Evolutionary conservation across 805 yeast species (phyloP).

Genomic region (Schwanniomyces vanrijiae): DNA sequence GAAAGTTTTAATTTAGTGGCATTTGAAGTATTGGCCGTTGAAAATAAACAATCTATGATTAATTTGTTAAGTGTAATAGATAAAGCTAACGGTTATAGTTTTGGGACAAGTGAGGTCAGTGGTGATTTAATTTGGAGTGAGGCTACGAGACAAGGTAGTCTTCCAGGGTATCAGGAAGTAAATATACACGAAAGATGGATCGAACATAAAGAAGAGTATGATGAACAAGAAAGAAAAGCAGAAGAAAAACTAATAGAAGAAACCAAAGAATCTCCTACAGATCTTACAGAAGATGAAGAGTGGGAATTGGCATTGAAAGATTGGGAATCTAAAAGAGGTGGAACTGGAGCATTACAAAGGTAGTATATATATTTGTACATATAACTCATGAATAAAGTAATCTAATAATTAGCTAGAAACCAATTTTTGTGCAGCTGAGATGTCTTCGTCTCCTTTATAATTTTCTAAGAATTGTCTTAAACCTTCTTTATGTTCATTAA

Average conservation of each 20-base stretch:
- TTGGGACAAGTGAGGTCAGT: conserved; percentile 90
- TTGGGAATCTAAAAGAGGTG: conserved; percentile 27
- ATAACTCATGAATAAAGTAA: not conserved
- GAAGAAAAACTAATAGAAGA: conserved; percentile 37
- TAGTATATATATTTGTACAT: conserved; percentile 1
- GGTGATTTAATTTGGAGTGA: conserved; percentile 99
- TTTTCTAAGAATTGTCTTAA: conserved; percentile 40
- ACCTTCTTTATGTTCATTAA: conserved; percentile 16
- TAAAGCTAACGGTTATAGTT: conserved; percentile 89
- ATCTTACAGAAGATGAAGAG: conserved; percentile 62
- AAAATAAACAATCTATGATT: conserved; percentile 91
- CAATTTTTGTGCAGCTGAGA: conserved; percentile 23
- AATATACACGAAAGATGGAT: conserved; percentile 97
- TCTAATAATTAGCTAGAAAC: conserved; percentile 3
- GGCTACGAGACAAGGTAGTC: conserved; percentile 78
- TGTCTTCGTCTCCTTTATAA: conserved; percentile 36
- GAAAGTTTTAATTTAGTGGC: conserved; percentile 85
- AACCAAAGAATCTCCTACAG: conserved; percentile 32
- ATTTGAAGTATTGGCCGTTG: conserved; percentile 86
- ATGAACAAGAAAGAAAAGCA: conserved; percentile 47
- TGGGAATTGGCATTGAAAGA: conserved; percentile 51
- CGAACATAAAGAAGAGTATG: conserved; percentile 77
- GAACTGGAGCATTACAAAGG: conserved; percentile 29
- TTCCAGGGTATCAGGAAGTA: conserved; percentile 45
- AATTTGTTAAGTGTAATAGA: conserved; percentile 74